Base-by-base conservation (phyloP, 306 rosid species). In the Crotalaria pallida region DNA sequence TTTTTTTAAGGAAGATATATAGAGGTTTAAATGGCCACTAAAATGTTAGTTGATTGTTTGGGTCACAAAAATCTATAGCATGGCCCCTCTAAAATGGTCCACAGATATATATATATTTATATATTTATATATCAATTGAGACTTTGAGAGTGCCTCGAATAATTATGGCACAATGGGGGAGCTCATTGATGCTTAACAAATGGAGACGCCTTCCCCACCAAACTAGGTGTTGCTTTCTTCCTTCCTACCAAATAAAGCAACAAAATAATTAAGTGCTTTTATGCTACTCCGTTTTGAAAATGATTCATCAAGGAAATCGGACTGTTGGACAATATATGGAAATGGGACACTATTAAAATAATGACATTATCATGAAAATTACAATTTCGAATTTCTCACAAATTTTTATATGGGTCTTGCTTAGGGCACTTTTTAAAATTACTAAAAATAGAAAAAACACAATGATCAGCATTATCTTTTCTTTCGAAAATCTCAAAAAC, bases 221-320 rank as follows among this genome's bases (percentile, higher is more conserved):
- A 26, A 22, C 31, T 23, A 7, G 49, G 8, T 56, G 9, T 48
- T 59, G 58, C 58, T 55, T 21, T 67, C 40, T 24, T 51, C 4
- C 64, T 52, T 36, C 68, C 53, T 26, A 41, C 66, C 76, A 77
- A 69, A 61, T 13, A 51, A 77, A 51, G 81, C 58, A 69, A 69
- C 71, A 50, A 26, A 58, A 49, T 76, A 26, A 58, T 38, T 76
- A 49, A 68, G 40, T 68, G 69, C 27, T 50, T 21, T 10, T 21
- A 48, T 27, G 26, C 45, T 31, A 9, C 40, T 44, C 6, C 13
- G 50, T 55, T 27, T 65, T 74, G 31, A 13, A 64, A 29, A 50
- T 62, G 18, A 22, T 24, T 15, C 16, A 17, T 38, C 19, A 51
- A 52, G 63, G 13, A 65, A 41, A 58, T 21, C 18, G 29, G 49